Percentiles rank a stretch among this genome's conserved stretches.
Evolutionary conservation across 2,329 filamentous ascomycete genomes (phyloP).

Genomic region (Diaporthe amygdali): DNA sequence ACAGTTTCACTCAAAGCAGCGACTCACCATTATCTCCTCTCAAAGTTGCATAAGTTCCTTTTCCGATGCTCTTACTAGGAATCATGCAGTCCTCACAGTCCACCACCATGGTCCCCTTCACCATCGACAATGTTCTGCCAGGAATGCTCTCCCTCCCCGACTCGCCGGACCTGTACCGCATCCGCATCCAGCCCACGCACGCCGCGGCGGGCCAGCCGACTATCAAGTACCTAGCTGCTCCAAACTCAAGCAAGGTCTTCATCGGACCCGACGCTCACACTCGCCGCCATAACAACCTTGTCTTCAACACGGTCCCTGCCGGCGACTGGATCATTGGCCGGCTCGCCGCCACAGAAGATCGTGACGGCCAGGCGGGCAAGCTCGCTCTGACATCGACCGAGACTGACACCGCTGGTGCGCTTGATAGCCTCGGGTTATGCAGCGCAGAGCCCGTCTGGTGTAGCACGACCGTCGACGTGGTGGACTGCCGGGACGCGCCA

Average conservation of each 20-base stretch:
- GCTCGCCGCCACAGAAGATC: not conserved
- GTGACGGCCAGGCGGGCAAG: not conserved
- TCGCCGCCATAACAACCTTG: not conserved
- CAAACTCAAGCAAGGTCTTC: not conserved
- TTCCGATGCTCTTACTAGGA: not conserved
- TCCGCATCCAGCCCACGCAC: not conserved
- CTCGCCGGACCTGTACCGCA: not conserved
- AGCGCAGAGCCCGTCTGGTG: not conserved
- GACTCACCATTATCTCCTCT: too few species aligned
- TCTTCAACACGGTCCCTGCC: not conserved
- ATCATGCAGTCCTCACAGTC: not conserved
- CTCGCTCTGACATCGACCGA: not conserved
- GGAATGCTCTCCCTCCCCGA: not conserved
- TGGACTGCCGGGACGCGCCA: not conserved
- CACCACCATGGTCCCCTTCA: not conserved
- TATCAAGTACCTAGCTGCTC: not conserved
- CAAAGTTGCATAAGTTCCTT: not conserved
- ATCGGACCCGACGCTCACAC: not conserved
- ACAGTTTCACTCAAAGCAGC: not conserved
- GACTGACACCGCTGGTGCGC: not conserved
- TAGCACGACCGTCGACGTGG: not conserved
- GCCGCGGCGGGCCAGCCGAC: not conserved
- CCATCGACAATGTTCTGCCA: not conserved
- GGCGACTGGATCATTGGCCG: conserved; percentile 10
- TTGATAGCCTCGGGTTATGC: not conserved